Evolutionary conservation across 495 filamentous ascomycete genomes (phyloP).

Genomic region (Amorphotheca resinae): DNA sequence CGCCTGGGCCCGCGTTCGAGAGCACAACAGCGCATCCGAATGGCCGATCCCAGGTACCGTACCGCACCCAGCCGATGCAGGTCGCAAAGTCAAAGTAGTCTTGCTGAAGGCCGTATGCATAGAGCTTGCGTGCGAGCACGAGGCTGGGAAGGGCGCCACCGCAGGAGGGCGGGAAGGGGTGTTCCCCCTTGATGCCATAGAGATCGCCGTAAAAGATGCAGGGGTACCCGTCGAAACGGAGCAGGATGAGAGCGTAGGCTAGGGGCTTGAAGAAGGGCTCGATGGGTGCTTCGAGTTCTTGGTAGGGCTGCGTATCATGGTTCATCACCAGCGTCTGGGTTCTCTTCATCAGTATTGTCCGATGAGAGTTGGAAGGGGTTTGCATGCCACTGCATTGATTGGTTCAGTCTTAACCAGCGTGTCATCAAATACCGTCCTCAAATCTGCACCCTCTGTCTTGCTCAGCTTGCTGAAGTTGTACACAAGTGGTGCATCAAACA

Average conservation of each 20-base stretch:
- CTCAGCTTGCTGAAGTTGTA: constrained; percentile 49
- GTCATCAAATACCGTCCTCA: constrained; percentile 47
- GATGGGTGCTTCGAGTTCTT: constrained; percentile 44
- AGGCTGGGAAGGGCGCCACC: constrained; percentile 47
- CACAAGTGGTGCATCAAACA: constrained; percentile 60
- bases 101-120: constrained; percentile 52
- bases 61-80: constrained; percentile 60
- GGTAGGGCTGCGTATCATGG: constrained; percentile 49
- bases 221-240: constrained; percentile 51
- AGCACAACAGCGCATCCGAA: constrained; percentile 47
- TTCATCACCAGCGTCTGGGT: constrained; percentile 35
- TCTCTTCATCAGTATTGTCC: constrained; percentile 1
- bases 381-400: constrained; percentile 48
- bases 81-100: constrained; percentile 56
- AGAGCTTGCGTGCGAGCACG: constrained; percentile 51
- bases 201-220: constrained; percentile 67
- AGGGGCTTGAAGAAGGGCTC: constrained; percentile 44
- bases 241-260: constrained; percentile 52
- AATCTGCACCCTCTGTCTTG: constrained; percentile 37
- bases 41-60: constrained; percentile 39
- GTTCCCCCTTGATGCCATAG: constrained; percentile 48
- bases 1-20: constrained; percentile 36
- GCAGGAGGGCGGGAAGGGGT: constrained; percentile 45
- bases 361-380: background rate
- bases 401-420: constrained; percentile 47